Percentiles rank a stretch among this genome's conserved stretches.
These are phyloP conservation scores for Sordariomycetes sp. DNA, from an alignment of 2,329 filamentous ascomycete genomes.

Conservation along the genomic window DNA sequence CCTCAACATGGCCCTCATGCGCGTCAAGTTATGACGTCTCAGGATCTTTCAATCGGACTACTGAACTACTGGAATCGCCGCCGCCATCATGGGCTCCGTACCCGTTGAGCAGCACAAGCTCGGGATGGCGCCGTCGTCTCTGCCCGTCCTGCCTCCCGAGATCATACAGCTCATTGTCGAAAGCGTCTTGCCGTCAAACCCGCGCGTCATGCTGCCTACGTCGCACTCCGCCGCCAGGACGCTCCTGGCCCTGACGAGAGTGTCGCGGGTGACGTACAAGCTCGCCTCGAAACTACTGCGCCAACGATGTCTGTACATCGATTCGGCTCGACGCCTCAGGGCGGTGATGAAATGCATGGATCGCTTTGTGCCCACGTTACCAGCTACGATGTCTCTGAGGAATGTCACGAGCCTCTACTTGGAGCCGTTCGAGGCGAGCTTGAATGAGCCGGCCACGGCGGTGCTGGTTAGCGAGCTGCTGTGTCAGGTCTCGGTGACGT, in stretches of 20 bases:
- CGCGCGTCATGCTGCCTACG: slow-evolving; percentile 20
- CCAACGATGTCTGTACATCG: slow-evolving; percentile 33
- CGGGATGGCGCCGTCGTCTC: too few species aligned
- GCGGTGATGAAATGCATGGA: slow-evolving; percentile 23
- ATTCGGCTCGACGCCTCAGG: slow-evolving; percentile 24
- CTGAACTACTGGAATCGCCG: too few species aligned
- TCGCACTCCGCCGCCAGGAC: slow-evolving; percentile 30
- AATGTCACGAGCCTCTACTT: slow-evolving; percentile 31
- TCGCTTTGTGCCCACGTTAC: slow-evolving; percentile 17
- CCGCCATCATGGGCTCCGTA: too few species aligned
- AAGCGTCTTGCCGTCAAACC: slow-evolving; percentile 20
- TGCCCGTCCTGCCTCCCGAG: slow-evolving; percentile 19
- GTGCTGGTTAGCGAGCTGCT: slow-evolving; percentile 32
- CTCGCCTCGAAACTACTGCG: slow-evolving; percentile 32
- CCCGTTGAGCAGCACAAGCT: too few species aligned
- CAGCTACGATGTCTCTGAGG: slow-evolving; percentile 16
- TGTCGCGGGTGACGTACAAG: slow-evolving; percentile 30
- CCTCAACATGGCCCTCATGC: too few species aligned
- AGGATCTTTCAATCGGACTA: too few species aligned
- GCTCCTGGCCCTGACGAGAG: slow-evolving; percentile 31
- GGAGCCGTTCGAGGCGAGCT: slow-evolving; percentile 20
- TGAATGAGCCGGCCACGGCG: slow-evolving; percentile 30
- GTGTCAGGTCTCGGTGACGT: slow-evolving; percentile 24
- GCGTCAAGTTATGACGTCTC: too few species aligned
- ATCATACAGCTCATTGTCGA: slow-evolving; percentile 25